Conservation (phyloP, 1,284 basidiomycete genomes). For the Waitea zeae region DNA sequence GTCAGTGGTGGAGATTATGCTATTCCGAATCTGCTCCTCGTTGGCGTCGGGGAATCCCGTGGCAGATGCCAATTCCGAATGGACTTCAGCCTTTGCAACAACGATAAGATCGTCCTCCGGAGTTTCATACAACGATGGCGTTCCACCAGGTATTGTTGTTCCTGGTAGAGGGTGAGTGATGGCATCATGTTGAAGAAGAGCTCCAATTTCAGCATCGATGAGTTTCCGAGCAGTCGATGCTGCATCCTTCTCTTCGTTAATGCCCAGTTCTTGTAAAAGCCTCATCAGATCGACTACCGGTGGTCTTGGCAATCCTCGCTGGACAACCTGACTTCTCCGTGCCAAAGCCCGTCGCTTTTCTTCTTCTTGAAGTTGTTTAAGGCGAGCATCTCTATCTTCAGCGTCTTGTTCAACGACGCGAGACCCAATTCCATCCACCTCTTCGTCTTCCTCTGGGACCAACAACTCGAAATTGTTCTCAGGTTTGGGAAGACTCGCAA, state of each 20-base stretch:
- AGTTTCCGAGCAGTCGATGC: conserved; percentile 38
- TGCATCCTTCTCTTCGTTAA: conserved; percentile 28
- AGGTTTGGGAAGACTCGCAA: conserved; percentile 76
- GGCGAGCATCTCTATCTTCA: conserved; percentile 75
- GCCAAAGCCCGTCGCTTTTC: conserved; percentile 68
- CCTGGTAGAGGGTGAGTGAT: conserved; percentile 83
- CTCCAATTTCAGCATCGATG: conserved; percentile 67
- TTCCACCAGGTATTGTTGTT: conserved; percentile 63
- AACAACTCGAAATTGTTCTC: conserved; percentile 98
- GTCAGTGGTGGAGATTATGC: conserved; percentile 42
- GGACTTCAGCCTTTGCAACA: conserved; percentile 56
- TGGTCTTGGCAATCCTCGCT: conserved; percentile 76
- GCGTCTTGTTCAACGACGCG: conserved; percentile 65
- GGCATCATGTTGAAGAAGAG: conserved; percentile 78
- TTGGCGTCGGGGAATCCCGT: conserved; percentile 79
- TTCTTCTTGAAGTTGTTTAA: conserved; percentile 54
- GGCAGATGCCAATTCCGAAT: conserved; percentile 61
- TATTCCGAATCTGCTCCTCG: conserved; percentile 61
- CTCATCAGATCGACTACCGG: conserved; percentile 60
- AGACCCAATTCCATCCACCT: conserved; percentile 29
- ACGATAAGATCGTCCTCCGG: conserved; percentile 70
- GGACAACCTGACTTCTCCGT: conserved; percentile 69
- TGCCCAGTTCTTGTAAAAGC: conserved; percentile 41
- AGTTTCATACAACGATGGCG: conserved; percentile 54
- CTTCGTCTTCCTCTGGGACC: conserved; percentile 74